These are phyloP conservation scores for Seminavis robusta DNA, from an alignment of 108 stramenopile genomes.

Conservation along the genomic window DNA sequence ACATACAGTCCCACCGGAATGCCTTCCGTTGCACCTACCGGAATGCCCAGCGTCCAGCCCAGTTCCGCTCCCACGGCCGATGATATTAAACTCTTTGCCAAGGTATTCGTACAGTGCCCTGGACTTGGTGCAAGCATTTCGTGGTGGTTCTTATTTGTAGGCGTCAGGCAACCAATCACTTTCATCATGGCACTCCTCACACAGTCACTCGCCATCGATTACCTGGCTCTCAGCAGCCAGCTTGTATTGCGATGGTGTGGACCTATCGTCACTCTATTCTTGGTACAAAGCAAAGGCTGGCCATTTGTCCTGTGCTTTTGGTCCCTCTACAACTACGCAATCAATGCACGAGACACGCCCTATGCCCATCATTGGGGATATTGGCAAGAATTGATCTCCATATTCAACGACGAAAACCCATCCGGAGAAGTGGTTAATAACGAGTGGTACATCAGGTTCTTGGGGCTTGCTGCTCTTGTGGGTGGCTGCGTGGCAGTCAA, in stretches of 20 bases:
- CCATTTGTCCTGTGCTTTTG: constrained; percentile 43
- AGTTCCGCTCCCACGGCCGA: too few species aligned
- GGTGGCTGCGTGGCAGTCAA: constrained; percentile 45
- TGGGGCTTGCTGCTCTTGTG: constrained; percentile 38
- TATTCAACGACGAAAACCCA: constrained; percentile 54
- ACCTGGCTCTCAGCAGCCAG: constrained; percentile 36
- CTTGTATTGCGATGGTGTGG: constrained; percentile 35
- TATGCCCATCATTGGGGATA: constrained; percentile 51
- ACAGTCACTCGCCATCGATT: constrained; percentile 42
- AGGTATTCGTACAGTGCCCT: too few species aligned
- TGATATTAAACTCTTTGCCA: too few species aligned
- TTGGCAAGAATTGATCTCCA: constrained; percentile 54
- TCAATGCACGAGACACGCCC: constrained; percentile 29
- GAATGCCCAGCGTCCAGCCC: too few species aligned
- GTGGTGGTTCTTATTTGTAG: constrained; percentile 32
- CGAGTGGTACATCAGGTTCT: constrained; percentile 13
- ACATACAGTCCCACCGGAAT: too few species aligned
- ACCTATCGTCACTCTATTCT: constrained; percentile 38
- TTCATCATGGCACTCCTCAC: constrained; percentile 9
- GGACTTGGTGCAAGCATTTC: too few species aligned
- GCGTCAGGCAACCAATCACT: constrained; percentile 19
- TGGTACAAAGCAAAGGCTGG: constrained; percentile 58
- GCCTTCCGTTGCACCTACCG: too few species aligned
- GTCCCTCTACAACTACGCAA: constrained; percentile 24
- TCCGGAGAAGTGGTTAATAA: constrained; percentile 14